Conservation (phyloP, 306 rosid genomes). For the Glycyrrhiza uralensis region DNA sequence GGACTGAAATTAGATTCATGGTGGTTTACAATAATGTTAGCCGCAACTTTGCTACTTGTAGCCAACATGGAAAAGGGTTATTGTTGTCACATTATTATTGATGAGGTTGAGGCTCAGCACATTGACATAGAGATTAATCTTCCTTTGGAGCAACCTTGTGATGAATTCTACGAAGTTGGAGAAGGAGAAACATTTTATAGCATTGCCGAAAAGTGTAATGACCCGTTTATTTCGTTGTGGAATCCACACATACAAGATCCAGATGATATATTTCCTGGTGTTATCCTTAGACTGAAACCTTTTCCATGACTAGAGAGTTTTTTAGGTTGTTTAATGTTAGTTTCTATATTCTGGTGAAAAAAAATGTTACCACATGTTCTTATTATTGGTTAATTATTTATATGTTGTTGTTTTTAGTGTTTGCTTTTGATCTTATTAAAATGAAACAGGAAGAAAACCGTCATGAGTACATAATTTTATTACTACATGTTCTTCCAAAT, state of each 20-base stretch:
- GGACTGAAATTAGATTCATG: background rate
- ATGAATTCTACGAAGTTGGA: background rate
- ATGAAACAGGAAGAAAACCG: too few relatives aligned
- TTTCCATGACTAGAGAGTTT: background rate
- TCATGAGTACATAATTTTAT: too few relatives aligned
- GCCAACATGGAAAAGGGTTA: background rate
- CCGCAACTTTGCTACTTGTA: background rate
- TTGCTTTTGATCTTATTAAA: too few relatives aligned
- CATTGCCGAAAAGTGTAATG: constrained; percentile 11
- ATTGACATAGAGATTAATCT: background rate
- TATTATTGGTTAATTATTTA: too few relatives aligned
- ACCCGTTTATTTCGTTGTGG: background rate
- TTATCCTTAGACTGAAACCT: background rate
- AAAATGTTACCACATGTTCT: too few relatives aligned
- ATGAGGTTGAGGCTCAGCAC: too few relatives aligned
- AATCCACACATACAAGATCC: constrained; percentile 14
- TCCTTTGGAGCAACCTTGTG: background rate
- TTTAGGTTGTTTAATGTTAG: background rate
- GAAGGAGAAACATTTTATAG: constrained; percentile 15
- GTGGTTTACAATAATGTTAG: background rate
- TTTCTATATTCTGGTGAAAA: too few relatives aligned
- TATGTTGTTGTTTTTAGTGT: too few relatives aligned
- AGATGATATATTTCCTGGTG: constrained; percentile 1
- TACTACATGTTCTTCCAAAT: too few relatives aligned
- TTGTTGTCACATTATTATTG: background rate